phyloP scores from a whole-genome alignment of 2,329 filamentous ascomycete genomes.

The Hymenoscyphus fraxineus region DNA sequence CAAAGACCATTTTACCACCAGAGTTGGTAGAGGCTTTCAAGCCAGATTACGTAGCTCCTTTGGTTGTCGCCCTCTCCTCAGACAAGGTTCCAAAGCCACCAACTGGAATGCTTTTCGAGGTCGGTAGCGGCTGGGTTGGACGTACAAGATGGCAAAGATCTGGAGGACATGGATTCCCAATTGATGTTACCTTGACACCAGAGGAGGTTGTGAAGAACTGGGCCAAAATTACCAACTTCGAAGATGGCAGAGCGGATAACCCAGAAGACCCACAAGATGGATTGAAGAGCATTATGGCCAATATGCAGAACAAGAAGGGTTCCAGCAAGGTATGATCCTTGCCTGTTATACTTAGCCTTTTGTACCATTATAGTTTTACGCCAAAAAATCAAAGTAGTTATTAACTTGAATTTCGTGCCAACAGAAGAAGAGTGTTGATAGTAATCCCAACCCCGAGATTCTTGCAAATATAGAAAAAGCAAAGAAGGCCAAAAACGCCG shows the following conservation, averaged over 20 bases:
- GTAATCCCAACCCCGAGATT: constrained; percentile 55
- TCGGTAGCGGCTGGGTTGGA: constrained; percentile 89
- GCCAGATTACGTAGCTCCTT: constrained; percentile 93
- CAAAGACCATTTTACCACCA: constrained; percentile 87
- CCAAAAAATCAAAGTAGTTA: constrained; percentile 21
- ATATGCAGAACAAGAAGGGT: constrained; percentile 71
- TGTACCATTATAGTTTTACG: constrained; percentile 28
- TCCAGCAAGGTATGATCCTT: constrained; percentile 54
- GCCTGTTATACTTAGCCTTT: constrained; percentile 6
- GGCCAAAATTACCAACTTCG: constrained; percentile 79
- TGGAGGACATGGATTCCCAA: constrained; percentile 85
- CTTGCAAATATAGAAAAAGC: constrained; percentile 73
- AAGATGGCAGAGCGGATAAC: constrained; percentile 82
- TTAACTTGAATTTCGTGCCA: constrained; percentile 25
- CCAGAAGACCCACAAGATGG: constrained; percentile 75
- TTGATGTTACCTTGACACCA: constrained; percentile 77
- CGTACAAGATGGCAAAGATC: constrained; percentile 92
- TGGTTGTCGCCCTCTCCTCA: constrained; percentile 79
- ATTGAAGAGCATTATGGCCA: constrained; percentile 73
- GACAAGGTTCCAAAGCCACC: constrained; percentile 82
- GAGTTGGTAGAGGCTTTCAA: constrained; percentile 99
- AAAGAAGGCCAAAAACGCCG: constrained; percentile 65
- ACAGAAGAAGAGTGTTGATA: constrained; percentile 31
- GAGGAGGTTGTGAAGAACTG: constrained; percentile 77
- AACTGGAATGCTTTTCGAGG: constrained; percentile 88